Conservation (phyloP, 106 monocot species). For the Dendrobium huoshanense region DNA sequence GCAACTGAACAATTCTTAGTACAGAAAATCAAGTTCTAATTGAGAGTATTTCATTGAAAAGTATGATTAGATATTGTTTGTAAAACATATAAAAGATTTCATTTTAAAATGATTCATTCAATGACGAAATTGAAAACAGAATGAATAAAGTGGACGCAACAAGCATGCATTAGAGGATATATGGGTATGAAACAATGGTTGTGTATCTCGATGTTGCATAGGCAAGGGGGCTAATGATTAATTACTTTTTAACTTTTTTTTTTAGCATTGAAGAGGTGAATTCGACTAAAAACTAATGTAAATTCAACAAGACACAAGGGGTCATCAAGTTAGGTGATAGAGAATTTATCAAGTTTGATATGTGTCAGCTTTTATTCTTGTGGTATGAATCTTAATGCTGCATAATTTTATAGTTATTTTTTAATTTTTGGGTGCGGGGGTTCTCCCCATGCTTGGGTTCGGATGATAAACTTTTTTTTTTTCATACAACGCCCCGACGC, state of each 20-base stretch:
- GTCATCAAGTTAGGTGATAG: too few species aligned
- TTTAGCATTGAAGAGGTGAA: neutral
- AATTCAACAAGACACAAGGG: too few species aligned
- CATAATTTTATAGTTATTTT: too few species aligned
- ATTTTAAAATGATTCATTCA: neutral
- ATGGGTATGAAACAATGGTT: neutral
- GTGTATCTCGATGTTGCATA: neutral
- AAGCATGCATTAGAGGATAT: too few species aligned
- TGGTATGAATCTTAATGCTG: too few species aligned
- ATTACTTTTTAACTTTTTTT: neutral
- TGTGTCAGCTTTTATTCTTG: too few species aligned
- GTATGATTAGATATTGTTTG: neutral
- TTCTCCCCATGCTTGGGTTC: too few species aligned
- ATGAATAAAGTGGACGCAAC: neutral
- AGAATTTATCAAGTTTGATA: too few species aligned
- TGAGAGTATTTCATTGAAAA: neutral
- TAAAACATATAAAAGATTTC: neutral
- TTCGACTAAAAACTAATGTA: too few species aligned
- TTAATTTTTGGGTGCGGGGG: too few species aligned
- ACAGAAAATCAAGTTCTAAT: neutral
- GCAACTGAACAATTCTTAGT: neutral
- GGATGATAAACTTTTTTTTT: too few species aligned
- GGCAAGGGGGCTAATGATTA: neutral
- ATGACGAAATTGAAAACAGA: neutral
- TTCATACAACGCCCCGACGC: too few species aligned